phyloP scores from a whole-genome alignment of 805 yeast genomes.

The Torulaspora franciscae region DNA sequence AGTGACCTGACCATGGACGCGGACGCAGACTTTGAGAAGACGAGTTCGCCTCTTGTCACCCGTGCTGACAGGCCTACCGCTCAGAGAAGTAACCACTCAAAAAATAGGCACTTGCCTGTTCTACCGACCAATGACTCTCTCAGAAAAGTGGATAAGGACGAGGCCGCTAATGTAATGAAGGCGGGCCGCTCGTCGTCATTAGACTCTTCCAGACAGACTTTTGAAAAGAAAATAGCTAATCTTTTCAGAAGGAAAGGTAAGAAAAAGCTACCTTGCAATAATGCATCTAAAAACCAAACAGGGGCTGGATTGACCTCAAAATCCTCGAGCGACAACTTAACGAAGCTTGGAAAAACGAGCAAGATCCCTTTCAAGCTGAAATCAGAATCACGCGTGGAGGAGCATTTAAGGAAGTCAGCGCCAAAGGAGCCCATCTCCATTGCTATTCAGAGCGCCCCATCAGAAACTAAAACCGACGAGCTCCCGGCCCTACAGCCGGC shows the following conservation, averaged over 20 bases:
- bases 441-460: background rate
- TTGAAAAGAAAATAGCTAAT: conserved; percentile 28
- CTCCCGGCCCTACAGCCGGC: conserved; percentile 16
- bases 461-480: conserved; percentile 5
- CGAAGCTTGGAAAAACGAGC: conserved; percentile 12
- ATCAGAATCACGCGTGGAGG: conserved; percentile 12
- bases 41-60: conserved; percentile 7
- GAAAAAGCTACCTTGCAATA: conserved; percentile 3
- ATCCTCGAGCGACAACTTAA: conserved; percentile 10
- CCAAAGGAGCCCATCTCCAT: background rate
- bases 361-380: conserved; percentile 9
- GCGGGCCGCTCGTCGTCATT: background rate
- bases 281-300: background rate
- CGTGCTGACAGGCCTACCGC: conserved; percentile 10
- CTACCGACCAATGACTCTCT: conserved; percentile 7
- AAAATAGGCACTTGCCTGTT: conserved; percentile 36
- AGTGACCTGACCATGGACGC: conserved; percentile 1
- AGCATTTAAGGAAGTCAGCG: conserved; percentile 2
- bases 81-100: conserved; percentile 33
- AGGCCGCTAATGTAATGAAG: background rate
- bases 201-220: conserved; percentile 11
- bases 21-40: conserved; percentile 13
- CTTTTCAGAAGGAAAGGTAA: conserved; percentile 17
- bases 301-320: conserved; percentile 10
- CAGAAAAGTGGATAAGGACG: background rate